phyloP scores from a whole-genome alignment of 352 stramenopile species.

The Globisporangium okanoganense region DNA sequence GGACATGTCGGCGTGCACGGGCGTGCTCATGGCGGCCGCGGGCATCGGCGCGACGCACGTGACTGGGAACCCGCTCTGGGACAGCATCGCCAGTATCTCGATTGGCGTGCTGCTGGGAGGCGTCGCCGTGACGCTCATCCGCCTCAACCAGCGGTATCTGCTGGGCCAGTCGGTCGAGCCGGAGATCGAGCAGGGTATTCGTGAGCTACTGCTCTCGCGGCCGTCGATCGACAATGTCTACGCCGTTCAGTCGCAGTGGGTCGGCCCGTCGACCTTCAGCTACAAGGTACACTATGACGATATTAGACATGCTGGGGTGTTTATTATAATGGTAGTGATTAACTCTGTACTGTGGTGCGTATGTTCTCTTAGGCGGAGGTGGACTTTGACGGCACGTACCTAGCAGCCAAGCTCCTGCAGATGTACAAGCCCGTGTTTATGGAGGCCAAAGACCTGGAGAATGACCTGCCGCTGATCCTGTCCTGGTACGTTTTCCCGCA shows the following conservation, averaged over 20 bases:
- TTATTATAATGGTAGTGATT: background rate
- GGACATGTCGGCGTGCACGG: conserved; percentile 95
- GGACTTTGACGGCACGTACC: conserved; percentile 98
- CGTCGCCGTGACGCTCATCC: conserved; percentile 92
- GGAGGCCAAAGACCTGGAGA: conserved; percentile 87
- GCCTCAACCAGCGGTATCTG: conserved; percentile 96
- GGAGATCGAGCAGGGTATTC: conserved; percentile 86
- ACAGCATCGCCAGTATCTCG: conserved; percentile 94
- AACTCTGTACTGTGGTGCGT: conserved; percentile 6
- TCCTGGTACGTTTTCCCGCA: conserved; percentile 68
- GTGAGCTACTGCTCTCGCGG: conserved; percentile 69
- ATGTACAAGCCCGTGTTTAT: conserved; percentile 93
- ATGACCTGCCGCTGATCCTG: conserved; percentile 92
- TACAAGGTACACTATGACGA: conserved; percentile 87
- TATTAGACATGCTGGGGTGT: too few relatives aligned
- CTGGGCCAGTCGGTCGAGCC: conserved; percentile 95
- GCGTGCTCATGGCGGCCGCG: conserved; percentile 93
- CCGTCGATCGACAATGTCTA: conserved; percentile 94
- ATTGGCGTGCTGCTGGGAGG: conserved; percentile 92
- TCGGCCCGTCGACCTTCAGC: conserved; percentile 96
- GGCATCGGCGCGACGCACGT: conserved; percentile 92
- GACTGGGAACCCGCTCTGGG: conserved; percentile 92
- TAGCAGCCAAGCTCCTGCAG: conserved; percentile 93
- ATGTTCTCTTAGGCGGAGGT: conserved; percentile 87
- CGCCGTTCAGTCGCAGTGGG: conserved; percentile 97